Percentiles rank a stretch among this genome's conserved stretches.
Conservation (phyloP, 495 filamentous ascomycete genomes). For the Oidiodendron maius region DNA sequence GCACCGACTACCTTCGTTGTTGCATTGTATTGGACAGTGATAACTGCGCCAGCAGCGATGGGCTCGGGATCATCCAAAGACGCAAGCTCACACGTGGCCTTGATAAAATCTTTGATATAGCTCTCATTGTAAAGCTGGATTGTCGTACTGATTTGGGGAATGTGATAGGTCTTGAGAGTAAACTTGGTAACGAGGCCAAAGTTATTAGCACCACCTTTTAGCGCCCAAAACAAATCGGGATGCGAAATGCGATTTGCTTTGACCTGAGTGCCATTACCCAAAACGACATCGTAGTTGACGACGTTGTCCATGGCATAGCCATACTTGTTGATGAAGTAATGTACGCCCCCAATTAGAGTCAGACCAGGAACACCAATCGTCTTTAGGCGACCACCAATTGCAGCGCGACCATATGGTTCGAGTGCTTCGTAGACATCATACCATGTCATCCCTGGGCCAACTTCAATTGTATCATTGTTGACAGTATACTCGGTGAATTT, state of each 20-base stretch:
- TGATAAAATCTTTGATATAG: background rate
- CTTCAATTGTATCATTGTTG: constrained; percentile 22
- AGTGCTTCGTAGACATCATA: constrained; percentile 39
- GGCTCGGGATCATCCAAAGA: background rate
- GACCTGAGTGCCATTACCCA: constrained; percentile 22
- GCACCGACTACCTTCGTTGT: constrained; percentile 2
- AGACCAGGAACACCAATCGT: constrained; percentile 50
- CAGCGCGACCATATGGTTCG: constrained; percentile 29
- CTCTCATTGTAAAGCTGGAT: background rate
- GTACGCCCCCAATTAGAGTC: constrained; percentile 30
- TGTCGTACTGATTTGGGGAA: constrained; percentile 9
- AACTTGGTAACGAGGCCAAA: constrained; percentile 50
- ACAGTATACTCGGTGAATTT: constrained; percentile 24
- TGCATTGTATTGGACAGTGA: constrained; percentile 5
- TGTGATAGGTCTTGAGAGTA: constrained; percentile 33
- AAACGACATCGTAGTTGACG: constrained; percentile 47
- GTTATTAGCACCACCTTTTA: constrained; percentile 53
- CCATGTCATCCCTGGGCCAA: constrained; percentile 39
- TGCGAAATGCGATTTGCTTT: constrained; percentile 1
- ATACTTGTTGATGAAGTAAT: constrained; percentile 32
- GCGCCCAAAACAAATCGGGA: constrained; percentile 32
- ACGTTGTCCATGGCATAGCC: constrained; percentile 43
- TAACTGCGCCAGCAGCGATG: constrained; percentile 7
- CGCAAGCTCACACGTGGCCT: background rate
- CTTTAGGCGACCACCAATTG: constrained; percentile 44